Base-by-base conservation (phyloP, 2,329 filamentous ascomycete species). In the Fusarium buxicola region DNA sequence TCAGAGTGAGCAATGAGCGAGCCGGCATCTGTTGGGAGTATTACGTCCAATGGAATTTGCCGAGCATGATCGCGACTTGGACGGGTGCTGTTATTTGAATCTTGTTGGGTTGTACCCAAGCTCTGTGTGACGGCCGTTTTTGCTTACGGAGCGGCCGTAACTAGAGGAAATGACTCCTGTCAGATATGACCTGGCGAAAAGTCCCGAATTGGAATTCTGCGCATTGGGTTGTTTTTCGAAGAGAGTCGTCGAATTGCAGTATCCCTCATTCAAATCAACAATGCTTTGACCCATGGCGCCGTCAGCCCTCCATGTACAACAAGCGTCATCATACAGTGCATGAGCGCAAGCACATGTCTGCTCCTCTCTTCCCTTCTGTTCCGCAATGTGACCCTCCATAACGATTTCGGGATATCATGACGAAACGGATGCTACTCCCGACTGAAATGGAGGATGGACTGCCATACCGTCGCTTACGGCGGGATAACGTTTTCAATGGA, bases 401-500 rank as follows among this genome's bases (percentile, higher is more conserved):
- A 41, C 35, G 31, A 49, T 60, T 60, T 62, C 39, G 54, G 50
- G 28, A 30, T 27, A 55, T 59, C 52, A 67, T 69, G 67, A 69
- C 63, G 55, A 58, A 60, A 57, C 47, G 56, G 44, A 38, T 63
- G 48, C 53, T 41, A 58, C 46, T 36, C 49, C 49, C 50, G 38
- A 53, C 43, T 58, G 31, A 34, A 47, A 41, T 58, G 56, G 28
- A 43, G 18, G 27, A 40, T 24, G 40, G 40, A 55, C 27, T 41
- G 47, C 30, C 38, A 30, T 54, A 67, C 65, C 52, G 63, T 70
- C 68, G 68, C 68, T 70, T 70, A 70, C 68, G 63, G 68, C 68
- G 68, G 68, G 32, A 64, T 36, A 60, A 47, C 55, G 49, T 56
- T 65, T 67, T 65, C 51, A 54, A 51, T 51, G 57, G 41, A 53